Evolutionary conservation across 768 basidiomycete genomes (phyloP).

Genomic region (Lentinula guzmanii): DNA sequence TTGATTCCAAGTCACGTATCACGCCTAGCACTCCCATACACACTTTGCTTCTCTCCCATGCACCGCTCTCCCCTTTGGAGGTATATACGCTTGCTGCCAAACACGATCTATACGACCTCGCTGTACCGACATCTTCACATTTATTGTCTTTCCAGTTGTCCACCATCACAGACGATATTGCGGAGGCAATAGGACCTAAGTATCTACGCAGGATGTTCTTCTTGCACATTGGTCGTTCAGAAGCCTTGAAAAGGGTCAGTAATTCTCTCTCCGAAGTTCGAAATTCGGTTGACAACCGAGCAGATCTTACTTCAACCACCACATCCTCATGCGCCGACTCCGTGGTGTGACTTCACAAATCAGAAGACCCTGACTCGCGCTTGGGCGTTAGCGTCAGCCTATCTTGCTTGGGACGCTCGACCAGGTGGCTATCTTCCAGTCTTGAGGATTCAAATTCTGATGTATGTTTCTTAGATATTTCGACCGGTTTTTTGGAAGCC

Average conservation of each 20-base stretch:
- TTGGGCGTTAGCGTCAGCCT: constrained; percentile 79
- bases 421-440: constrained; percentile 45
- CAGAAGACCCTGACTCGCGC: constrained; percentile 77
- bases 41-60: constrained; percentile 56
- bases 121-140: constrained; percentile 69
- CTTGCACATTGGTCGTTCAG: constrained; percentile 75
- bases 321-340: constrained; percentile 66
- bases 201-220: constrained; percentile 82
- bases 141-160: constrained; percentile 67
- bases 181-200: constrained; percentile 61
- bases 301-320: constrained; percentile 63
- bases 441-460: constrained; percentile 8
- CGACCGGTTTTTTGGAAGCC: constrained; percentile 64
- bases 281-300: not conserved
- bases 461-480: constrained; percentile 47
- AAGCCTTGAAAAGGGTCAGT: constrained; percentile 64
- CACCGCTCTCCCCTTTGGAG: constrained; percentile 63
- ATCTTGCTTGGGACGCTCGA: constrained; percentile 79
- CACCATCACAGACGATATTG: constrained; percentile 64
- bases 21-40: constrained; percentile 51
- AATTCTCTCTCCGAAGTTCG: not conserved
- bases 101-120: constrained; percentile 65
- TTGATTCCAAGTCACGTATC: constrained; percentile 42
- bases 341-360: constrained; percentile 62
- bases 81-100: constrained; percentile 67